Evolutionary conservation across 768 basidiomycete species (phyloP).

Genomic region (Tulasnella sp.): DNA sequence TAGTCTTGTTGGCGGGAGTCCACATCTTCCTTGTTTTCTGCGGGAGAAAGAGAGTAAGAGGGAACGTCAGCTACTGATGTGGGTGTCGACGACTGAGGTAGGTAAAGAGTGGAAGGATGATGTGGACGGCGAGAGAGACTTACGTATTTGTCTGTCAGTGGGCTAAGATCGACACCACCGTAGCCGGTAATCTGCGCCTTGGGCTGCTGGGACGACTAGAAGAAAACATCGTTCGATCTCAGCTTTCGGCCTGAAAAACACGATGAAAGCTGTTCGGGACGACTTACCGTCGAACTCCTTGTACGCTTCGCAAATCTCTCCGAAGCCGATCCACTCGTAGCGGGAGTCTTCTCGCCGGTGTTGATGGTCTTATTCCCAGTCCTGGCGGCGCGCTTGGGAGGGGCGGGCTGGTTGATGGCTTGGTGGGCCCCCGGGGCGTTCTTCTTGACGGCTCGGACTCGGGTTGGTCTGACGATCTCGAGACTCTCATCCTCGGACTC

Average conservation of each 20-base stretch:
- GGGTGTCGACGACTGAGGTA: too few species aligned
- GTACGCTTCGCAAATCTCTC: neutral
- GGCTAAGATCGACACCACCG: neutral
- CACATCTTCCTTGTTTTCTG: too few species aligned
- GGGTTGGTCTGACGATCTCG: neutral
- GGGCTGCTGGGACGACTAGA: neutral
- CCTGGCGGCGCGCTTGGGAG: neutral
- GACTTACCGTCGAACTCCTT: neutral
- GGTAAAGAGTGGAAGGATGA: too few species aligned
- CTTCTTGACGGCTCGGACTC: neutral
- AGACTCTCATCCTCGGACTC: neutral
- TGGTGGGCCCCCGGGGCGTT: neutral
- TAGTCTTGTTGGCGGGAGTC: too few species aligned
- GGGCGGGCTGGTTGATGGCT: neutral
- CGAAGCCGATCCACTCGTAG: neutral
- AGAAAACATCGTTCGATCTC: neutral
- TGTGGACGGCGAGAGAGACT: too few species aligned
- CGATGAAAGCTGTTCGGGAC: neutral
- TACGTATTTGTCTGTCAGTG: neutral
- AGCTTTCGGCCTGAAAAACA: neutral
- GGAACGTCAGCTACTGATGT: too few species aligned
- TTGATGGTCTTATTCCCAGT: neutral
- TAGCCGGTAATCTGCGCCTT: neutral
- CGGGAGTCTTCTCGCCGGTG: neutral
- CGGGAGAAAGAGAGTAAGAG: too few species aligned